A percentile compares a stretch with the other conserved stretches of the same genome.
phyloP scores from a whole-genome alignment of 2,329 filamentous ascomycete species.

The Helotiales sp. region DNA sequence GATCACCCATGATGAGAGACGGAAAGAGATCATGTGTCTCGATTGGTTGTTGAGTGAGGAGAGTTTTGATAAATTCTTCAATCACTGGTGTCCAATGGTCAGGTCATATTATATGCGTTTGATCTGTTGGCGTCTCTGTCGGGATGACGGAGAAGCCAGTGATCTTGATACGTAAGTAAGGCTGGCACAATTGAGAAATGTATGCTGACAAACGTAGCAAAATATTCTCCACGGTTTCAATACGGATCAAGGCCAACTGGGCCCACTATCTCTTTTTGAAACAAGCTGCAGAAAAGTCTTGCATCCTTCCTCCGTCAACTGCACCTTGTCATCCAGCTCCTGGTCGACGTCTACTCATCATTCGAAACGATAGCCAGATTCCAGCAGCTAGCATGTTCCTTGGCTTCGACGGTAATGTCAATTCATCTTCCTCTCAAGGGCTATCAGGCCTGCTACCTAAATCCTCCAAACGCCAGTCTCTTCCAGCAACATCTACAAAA shows the following conservation, averaged over 20 bases:
- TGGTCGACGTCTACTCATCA: slow-evolving; percentile 69
- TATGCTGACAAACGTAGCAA: slow-evolving; percentile 49
- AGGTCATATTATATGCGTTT: slow-evolving; percentile 75
- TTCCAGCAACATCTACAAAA: slow-evolving; percentile 22
- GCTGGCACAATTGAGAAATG: neutral
- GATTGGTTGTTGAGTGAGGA: slow-evolving; percentile 65
- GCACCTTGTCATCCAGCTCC: slow-evolving; percentile 72
- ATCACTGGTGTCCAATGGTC: slow-evolving; percentile 81
- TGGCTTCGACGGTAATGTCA: slow-evolving; percentile 64
- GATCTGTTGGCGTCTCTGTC: slow-evolving; percentile 71
- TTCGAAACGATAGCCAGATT: slow-evolving; percentile 63
- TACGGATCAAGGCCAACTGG: slow-evolving; percentile 65
- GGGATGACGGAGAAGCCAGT: slow-evolving; percentile 61
- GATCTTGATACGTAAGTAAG: slow-evolving; percentile 60
- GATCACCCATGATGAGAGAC: slow-evolving; percentile 57
- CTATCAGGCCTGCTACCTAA: slow-evolving; percentile 24
- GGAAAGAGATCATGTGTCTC: slow-evolving; percentile 65
- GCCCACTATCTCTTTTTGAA: slow-evolving; percentile 65
- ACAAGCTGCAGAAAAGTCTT: slow-evolving; percentile 57
- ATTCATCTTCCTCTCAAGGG: slow-evolving; percentile 20
- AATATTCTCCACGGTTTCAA: slow-evolving; percentile 62
- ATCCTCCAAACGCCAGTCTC: slow-evolving; percentile 38
- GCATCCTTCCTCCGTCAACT: slow-evolving; percentile 60
- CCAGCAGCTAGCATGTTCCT: slow-evolving; percentile 53
- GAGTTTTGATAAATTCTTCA: slow-evolving; percentile 71